phyloP scores from a whole-genome alignment of 768 basidiomycete genomes.

The Amanita molliuscula region DNA sequence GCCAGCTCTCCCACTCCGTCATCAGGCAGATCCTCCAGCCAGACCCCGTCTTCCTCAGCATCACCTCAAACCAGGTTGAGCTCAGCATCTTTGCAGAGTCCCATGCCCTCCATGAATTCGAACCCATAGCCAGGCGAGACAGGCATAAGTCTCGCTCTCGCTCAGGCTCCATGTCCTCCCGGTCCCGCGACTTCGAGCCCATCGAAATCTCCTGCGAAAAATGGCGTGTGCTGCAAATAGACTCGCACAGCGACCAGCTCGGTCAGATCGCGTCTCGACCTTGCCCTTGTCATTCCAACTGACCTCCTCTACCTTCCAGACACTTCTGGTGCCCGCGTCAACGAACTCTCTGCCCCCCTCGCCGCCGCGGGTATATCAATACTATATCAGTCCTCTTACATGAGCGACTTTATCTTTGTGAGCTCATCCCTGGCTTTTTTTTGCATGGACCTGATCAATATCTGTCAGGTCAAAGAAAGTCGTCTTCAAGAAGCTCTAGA shows the following conservation, averaged over 20 bases:
- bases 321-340: constrained; percentile 61
- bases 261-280: constrained; percentile 34
- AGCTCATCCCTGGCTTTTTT: constrained; percentile 12
- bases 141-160: constrained; percentile 33
- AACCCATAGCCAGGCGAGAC: constrained; percentile 48
- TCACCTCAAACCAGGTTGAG: constrained; percentile 74
- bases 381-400: constrained; percentile 74
- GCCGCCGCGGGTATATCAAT: constrained; percentile 74
- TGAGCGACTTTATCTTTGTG: constrained; percentile 77
- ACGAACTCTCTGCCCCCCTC: constrained; percentile 67
- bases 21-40: constrained; percentile 63
- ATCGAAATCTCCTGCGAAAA: constrained; percentile 64
- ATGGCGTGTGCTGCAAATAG: constrained; percentile 77
- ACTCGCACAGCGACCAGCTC: constrained; percentile 63
- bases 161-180: constrained; percentile 25
- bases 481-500: constrained; percentile 53
- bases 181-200: constrained; percentile 28
- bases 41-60: constrained; percentile 56
- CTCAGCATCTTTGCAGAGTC: constrained; percentile 66
- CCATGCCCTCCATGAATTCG: constrained; percentile 45
- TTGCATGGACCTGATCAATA: constrained; percentile 6
- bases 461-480: constrained; percentile 50
- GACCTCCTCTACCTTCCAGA: constrained; percentile 24
- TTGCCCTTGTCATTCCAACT: constrained; percentile 3
- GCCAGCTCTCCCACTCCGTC: constrained; percentile 46